A percentile compares a stretch with the other conserved stretches of the same genome.
phyloP scores from a whole-genome alignment of 176 grass and related monocot genomes.

The Aegilops bicornis region DNA sequence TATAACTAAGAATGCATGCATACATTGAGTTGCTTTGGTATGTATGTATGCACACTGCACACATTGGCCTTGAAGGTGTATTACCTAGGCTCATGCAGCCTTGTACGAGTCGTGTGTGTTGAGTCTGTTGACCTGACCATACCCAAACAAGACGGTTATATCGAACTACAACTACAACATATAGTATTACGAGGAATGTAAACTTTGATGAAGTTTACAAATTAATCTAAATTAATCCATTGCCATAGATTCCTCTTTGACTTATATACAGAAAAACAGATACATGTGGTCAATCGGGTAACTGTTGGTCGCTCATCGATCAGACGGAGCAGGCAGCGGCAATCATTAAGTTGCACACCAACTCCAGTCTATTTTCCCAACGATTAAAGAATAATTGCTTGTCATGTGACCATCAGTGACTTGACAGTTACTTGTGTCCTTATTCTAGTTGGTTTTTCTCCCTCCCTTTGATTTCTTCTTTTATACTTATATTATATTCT shows the following conservation, averaged over 20 bases:
- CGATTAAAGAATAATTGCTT: conserved; percentile 18
- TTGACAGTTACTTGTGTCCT: conserved; percentile 42
- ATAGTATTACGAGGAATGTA: neutral
- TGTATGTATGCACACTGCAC: too few species aligned
- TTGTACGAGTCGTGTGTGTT: neutral
- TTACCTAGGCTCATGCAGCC: neutral
- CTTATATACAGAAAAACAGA: neutral
- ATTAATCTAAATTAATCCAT: neutral
- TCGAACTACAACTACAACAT: neutral
- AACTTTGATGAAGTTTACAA: neutral
- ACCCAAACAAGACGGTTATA: neutral
- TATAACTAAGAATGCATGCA: neutral
- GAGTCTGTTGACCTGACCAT: neutral
- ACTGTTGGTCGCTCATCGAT: conserved; percentile 5
- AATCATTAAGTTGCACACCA: conserved; percentile 41
- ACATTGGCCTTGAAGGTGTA: neutral
- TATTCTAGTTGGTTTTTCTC: conserved; percentile 19
- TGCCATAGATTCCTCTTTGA: neutral
- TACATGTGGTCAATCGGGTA: neutral
- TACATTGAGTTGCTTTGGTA: neutral
- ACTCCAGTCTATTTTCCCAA: neutral
- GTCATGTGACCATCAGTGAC: conserved; percentile 38
- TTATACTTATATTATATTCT: conserved; percentile 12
- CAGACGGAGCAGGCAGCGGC: conserved; percentile 13
- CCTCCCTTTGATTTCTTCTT: neutral